Conservation (phyloP, 1,139 yeast species). For the Geotrichum cucujoidarum region DNA sequence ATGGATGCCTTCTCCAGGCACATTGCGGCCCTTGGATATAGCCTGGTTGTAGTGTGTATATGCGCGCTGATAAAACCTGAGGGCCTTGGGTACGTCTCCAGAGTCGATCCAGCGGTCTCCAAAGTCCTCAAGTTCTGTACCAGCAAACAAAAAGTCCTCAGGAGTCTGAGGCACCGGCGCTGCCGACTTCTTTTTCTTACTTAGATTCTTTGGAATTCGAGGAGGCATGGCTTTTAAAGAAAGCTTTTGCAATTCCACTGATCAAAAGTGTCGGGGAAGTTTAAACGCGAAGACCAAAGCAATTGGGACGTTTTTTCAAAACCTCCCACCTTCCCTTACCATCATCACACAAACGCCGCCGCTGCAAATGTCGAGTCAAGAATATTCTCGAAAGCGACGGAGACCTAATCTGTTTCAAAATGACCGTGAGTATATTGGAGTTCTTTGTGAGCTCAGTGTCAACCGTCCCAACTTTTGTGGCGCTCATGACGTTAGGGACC, state of each 20-base stretch:
- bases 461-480: not conserved
- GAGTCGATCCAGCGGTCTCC: constrained; percentile 35
- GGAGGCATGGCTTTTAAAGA: constrained; percentile 10
- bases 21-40: constrained; percentile 17
- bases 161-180: constrained; percentile 22
- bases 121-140: constrained; percentile 30
- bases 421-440: constrained; percentile 31
- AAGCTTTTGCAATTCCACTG: too few species aligned
- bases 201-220: constrained; percentile 7
- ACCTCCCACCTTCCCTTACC: not conserved
- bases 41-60: constrained; percentile 23
- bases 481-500: not conserved
- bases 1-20: constrained; percentile 11
- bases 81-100: constrained; percentile 32
- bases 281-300: too few species aligned
- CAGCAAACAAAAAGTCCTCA: constrained; percentile 29
- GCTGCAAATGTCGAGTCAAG: constrained; percentile 20
- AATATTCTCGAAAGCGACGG: constrained; percentile 22
- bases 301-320: not conserved
- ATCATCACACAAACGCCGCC: not conserved
- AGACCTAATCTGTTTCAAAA: constrained; percentile 38
- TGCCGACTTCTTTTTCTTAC: constrained; percentile 14
- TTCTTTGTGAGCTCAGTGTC: not conserved
- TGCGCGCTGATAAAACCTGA: constrained; percentile 32
- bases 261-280: too few species aligned